phyloP scores from a whole-genome alignment of 352 stramenopile species.

The Globisporangium spiculum region DNA sequence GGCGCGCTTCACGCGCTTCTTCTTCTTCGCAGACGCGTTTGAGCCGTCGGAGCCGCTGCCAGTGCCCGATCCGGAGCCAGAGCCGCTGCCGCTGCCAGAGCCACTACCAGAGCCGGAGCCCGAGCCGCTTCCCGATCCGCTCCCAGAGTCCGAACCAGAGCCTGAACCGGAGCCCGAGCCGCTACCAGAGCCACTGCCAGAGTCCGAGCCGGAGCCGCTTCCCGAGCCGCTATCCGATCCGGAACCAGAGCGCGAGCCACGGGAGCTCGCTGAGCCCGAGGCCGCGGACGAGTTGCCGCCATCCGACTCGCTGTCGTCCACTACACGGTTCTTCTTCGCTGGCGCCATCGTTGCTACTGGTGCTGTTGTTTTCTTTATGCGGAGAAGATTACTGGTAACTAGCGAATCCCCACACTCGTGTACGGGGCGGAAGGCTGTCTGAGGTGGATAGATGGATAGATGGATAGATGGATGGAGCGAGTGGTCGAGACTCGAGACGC shows the following conservation, averaged over 20 bases:
- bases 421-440: background rate
- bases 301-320: constrained; percentile 70
- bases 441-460: background rate
- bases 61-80: constrained; percentile 16
- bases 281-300: constrained; percentile 41
- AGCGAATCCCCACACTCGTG: background rate
- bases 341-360: constrained; percentile 13
- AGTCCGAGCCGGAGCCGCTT: constrained; percentile 30
- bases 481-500: background rate
- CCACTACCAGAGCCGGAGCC: background rate
- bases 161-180: constrained; percentile 29
- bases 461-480: background rate
- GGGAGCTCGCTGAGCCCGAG: constrained; percentile 56
- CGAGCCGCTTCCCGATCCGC: background rate
- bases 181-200: constrained; percentile 24
- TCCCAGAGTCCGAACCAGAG: constrained; percentile 1
- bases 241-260: constrained; percentile 28
- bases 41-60: constrained; percentile 31
- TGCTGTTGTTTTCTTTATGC: background rate
- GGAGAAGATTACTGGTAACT: background rate
- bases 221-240: constrained; percentile 24
- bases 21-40: constrained; percentile 33
- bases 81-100: background rate
- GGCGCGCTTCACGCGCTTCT: constrained; percentile 50
- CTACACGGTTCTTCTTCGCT: constrained; percentile 61